These are phyloP conservation scores for Teunomyces gatunensis DNA, from an alignment of 805 yeast species.

Conservation along the genomic window DNA sequence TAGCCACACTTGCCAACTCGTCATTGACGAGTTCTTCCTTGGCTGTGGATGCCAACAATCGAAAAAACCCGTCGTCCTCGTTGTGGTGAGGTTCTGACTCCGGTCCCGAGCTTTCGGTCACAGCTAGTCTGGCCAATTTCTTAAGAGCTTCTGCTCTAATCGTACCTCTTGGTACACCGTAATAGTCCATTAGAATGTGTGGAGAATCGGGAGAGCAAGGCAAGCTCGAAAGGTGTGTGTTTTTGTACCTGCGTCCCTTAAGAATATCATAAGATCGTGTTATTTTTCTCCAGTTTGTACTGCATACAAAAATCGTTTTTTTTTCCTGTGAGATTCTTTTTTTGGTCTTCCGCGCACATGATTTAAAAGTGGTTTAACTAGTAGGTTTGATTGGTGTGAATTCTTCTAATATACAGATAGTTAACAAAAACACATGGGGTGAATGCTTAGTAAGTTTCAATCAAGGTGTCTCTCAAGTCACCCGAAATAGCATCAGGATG, in stretches of 20 bases:
- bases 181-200: constrained; percentile 30
- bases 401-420: constrained; percentile 3
- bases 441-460: constrained; percentile 69
- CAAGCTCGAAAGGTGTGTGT: neutral
- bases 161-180: constrained; percentile 35
- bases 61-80: constrained; percentile 19
- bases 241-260: neutral
- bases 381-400: neutral
- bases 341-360: no score
- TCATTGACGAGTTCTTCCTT: constrained; percentile 9
- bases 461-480: constrained; percentile 85
- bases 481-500: constrained; percentile 84
- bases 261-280: neutral
- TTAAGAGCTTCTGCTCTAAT: constrained; percentile 39
- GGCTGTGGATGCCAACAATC: constrained; percentile 13
- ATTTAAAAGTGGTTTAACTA: no score
- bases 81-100: constrained; percentile 4
- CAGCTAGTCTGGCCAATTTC: constrained; percentile 34
- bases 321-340: no score
- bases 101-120: constrained; percentile 17
- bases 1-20: constrained; percentile 34
- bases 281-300: neutral
- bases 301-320: neutral
- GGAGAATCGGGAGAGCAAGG: neutral
- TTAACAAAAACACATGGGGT: neutral